phyloP scores from a whole-genome alignment of 805 yeast genomes.

The Candida anglica region DNA sequence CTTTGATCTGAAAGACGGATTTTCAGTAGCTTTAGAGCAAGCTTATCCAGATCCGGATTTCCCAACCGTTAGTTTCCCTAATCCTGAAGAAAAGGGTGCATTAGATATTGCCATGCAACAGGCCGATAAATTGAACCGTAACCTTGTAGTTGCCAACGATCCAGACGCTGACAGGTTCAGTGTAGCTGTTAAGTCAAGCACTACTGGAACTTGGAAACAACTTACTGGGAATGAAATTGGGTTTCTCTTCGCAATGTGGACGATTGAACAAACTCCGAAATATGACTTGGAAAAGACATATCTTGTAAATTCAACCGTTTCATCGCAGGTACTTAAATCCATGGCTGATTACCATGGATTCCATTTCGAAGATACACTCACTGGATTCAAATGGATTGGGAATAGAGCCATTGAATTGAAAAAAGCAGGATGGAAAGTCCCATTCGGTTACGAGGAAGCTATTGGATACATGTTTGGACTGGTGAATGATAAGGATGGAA shows the following conservation, averaged over 20 bases:
- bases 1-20: conserved; percentile 25
- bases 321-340: conserved; percentile 72
- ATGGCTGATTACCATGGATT: conserved; percentile 65
- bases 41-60: conserved; percentile 77
- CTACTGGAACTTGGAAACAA: conserved; percentile 59
- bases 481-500: conserved; percentile 91
- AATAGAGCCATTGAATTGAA: conserved; percentile 77
- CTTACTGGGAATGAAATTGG: conserved; percentile 92
- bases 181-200: conserved; percentile 55
- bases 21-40: conserved; percentile 45
- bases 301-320: conserved; percentile 84
- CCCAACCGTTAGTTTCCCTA: conserved; percentile 84
- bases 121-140: conserved; percentile 51
- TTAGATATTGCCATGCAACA: conserved; percentile 60
- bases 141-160: conserved; percentile 80
- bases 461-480: conserved; percentile 87
- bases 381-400: conserved; percentile 98
- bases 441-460: conserved; percentile 94
- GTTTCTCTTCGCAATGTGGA: conserved; percentile 68
- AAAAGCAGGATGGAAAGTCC: conserved; percentile 59
- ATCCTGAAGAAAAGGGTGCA: conserved; percentile 95
- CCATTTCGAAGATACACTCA: conserved; percentile 73
- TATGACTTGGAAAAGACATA: conserved; percentile 36
- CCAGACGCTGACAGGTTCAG: conserved; percentile 97
- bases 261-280: conserved; percentile 32